phyloP scores from a whole-genome alignment of 73 alveolate genomes.

The Symbiodinium natans region DNA sequence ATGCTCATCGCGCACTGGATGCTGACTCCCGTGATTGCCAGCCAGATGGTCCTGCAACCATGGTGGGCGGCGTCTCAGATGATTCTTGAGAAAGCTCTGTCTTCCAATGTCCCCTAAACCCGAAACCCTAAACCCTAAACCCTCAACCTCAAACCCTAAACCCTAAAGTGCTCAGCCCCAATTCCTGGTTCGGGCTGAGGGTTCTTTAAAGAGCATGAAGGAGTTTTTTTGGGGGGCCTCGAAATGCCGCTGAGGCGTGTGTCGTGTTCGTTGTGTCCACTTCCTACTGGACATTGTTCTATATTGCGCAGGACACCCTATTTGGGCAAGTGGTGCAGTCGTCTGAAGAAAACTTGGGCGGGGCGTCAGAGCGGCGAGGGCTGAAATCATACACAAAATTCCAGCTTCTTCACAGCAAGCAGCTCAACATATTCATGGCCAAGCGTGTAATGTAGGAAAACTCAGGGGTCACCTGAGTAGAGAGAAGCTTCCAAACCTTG shows the following conservation, averaged over 20 bases:
- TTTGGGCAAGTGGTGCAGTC: too few relatives aligned
- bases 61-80: constrained; percentile 10
- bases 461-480: too few relatives aligned
- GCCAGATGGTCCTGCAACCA: constrained; percentile 47
- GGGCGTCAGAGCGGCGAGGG: too few relatives aligned
- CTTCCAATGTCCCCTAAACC: neutral
- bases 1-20: constrained; percentile 69
- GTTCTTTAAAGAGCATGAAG: too few relatives aligned
- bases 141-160: neutral
- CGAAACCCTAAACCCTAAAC: neutral
- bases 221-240: too few relatives aligned
- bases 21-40: constrained; percentile 51
- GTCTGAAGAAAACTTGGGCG: too few relatives aligned
- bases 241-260: neutral
- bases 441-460: too few relatives aligned
- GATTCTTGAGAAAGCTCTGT: neutral
- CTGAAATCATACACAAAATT: too few relatives aligned
- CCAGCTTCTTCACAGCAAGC: too few relatives aligned
- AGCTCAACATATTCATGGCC: too few relatives aligned
- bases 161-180: neutral
- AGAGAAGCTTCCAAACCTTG: too few relatives aligned
- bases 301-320: constrained; percentile 37
- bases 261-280: constrained; percentile 60
- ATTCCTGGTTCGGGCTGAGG: too few relatives aligned
- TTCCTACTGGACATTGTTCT: constrained; percentile 78